These are phyloP conservation scores for Dalbergia cultrata DNA, from an alignment of 306 rosid species.

Conservation along the genomic window DNA sequence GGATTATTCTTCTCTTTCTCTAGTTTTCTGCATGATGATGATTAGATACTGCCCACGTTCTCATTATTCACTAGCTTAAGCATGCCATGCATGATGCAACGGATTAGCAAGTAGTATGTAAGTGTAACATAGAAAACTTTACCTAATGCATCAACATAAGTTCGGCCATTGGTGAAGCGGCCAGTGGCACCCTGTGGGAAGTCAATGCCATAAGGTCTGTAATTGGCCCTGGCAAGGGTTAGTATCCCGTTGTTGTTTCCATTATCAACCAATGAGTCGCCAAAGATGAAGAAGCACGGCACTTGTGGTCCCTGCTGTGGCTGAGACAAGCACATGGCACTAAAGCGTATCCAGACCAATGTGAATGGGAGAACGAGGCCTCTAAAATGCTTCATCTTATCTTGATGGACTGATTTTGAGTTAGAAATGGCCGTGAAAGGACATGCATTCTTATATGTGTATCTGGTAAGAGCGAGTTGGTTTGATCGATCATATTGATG, in stretches of 20 bases:
- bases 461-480: not conserved
- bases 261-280: slow-evolving; percentile 94
- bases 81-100: not conserved
- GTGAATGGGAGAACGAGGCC: slow-evolving; percentile 33
- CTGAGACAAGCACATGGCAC: slow-evolving; percentile 18
- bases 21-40: not conserved
- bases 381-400: slow-evolving; percentile 46
- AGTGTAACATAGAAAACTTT: not conserved
- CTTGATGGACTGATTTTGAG: not conserved
- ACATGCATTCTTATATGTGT: slow-evolving; percentile 45
- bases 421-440: not conserved
- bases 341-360: slow-evolving; percentile 50
- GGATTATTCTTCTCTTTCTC: not conserved
- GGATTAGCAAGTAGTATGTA: not conserved
- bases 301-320: slow-evolving; percentile 61
- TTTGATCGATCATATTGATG: slow-evolving; percentile 31
- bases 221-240: slow-evolving; percentile 88
- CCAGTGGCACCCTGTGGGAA: slow-evolving; percentile 88
- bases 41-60: not conserved
- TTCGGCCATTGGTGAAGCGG: slow-evolving; percentile 94
- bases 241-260: slow-evolving; percentile 79
- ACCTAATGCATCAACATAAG: slow-evolving; percentile 91
- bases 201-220: slow-evolving; percentile 88
- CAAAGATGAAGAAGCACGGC: slow-evolving; percentile 91
- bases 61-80: not conserved